Conservation (phyloP, 2,329 filamentous ascomycete species). For the Fusarium chaquense region DNA sequence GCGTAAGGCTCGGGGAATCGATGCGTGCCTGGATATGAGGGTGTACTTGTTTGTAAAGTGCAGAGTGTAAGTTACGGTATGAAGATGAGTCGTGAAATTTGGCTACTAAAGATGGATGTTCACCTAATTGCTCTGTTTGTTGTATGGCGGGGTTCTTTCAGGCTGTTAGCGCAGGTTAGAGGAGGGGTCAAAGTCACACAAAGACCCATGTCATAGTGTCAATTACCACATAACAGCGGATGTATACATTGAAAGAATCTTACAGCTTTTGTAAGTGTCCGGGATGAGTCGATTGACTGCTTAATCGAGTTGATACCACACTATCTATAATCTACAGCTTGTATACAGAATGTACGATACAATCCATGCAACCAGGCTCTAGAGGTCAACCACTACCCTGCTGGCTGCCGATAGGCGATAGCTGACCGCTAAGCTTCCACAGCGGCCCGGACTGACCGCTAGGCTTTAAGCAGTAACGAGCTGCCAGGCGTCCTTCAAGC, state of each 20-base stretch:
- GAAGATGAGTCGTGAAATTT: constrained; percentile 33
- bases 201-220: constrained; percentile 35
- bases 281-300: neutral
- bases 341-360: neutral
- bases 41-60: constrained; percentile 19
- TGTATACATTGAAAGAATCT: neutral
- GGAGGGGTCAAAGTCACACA: constrained; percentile 38
- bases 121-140: constrained; percentile 32
- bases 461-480: constrained; percentile 45
- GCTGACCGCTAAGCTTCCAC: constrained; percentile 32
- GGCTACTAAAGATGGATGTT: constrained; percentile 31
- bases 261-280: neutral
- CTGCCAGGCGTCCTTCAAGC: constrained; percentile 22
- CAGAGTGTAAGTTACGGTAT: constrained; percentile 28
- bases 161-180: constrained; percentile 30
- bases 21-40: constrained; percentile 5
- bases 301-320: neutral
- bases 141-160: constrained; percentile 40
- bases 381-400: constrained; percentile 29
- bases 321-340: too few species aligned
- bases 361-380: neutral
- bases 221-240: constrained; percentile 4
- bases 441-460: constrained; percentile 41
- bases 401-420: constrained; percentile 9
- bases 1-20: constrained; percentile 1